These are phyloP conservation scores for Aspergillus asperescens DNA, from an alignment of 495 filamentous ascomycete species.

Conservation along the genomic window DNA sequence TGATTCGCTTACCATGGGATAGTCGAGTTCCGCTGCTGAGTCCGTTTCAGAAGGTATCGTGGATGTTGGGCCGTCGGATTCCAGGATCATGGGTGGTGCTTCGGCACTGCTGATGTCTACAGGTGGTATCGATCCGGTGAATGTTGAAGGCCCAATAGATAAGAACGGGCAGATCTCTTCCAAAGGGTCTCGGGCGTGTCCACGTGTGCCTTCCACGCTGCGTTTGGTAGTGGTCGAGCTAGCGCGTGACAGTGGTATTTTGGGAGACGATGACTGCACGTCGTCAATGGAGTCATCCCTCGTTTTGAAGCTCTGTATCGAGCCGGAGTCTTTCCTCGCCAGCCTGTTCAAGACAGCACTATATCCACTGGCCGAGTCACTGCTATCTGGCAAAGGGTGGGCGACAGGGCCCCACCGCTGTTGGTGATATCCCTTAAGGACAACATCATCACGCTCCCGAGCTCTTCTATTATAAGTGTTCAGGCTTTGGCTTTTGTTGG, in stretches of 20 bases:
- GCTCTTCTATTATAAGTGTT: constrained; percentile 48
- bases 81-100: constrained; percentile 17
- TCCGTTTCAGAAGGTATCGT: constrained; percentile 18
- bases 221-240: constrained; percentile 38
- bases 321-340: constrained; percentile 29
- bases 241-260: constrained; percentile 29
- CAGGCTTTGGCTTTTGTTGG: constrained; percentile 40
- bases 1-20: constrained; percentile 66
- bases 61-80: constrained; percentile 22
- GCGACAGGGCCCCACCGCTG: constrained; percentile 19
- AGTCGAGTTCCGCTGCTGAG: constrained; percentile 1
- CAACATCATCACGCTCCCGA: constrained; percentile 44
- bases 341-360: constrained; percentile 19
- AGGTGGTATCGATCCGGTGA: constrained; percentile 28
- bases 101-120: constrained; percentile 13
- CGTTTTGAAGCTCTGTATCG: constrained; percentile 23
- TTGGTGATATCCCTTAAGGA: constrained; percentile 46
- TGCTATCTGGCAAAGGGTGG: constrained; percentile 18
- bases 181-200: constrained; percentile 61
- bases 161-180: constrained; percentile 61
- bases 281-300: constrained; percentile 19
- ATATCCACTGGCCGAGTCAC: constrained; percentile 17
- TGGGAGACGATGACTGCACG: constrained; percentile 28
- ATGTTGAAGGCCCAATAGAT: constrained; percentile 61
- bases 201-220: constrained; percentile 48